Evolutionary conservation across 2,329 filamentous ascomycete genomes (phyloP).

Genomic region (Claviceps arundinis): DNA sequence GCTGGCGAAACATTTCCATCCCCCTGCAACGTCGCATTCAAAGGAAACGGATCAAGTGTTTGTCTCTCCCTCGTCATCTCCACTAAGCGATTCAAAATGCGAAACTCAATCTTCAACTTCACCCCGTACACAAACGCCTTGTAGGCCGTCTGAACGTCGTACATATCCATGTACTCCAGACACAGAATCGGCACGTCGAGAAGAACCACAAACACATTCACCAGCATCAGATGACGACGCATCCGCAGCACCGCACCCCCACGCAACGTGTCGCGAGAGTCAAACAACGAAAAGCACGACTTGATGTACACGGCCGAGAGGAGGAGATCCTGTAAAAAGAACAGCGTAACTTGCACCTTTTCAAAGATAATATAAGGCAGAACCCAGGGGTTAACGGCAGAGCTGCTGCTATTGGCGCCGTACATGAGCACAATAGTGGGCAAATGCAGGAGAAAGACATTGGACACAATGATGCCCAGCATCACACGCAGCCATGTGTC

Average conservation of each 20-base stretch:
- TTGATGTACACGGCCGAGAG: slow-evolving; percentile 38
- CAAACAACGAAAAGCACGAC: slow-evolving; percentile 33
- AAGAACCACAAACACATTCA: slow-evolving; percentile 27
- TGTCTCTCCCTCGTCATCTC: slow-evolving; percentile 10
- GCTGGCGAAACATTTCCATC: not conserved
- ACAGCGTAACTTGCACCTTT: slow-evolving; percentile 38
- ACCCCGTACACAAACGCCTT: slow-evolving; percentile 19
- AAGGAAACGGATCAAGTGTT: not conserved
- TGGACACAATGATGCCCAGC: slow-evolving; percentile 42
- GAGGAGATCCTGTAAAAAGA: slow-evolving; percentile 40
- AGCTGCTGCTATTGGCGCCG: slow-evolving; percentile 26
- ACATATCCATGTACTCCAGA: slow-evolving; percentile 16
- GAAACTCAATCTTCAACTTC: slow-evolving; percentile 21
- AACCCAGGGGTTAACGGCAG: slow-evolving; percentile 4
- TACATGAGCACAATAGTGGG: slow-evolving; percentile 43
- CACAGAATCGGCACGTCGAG: slow-evolving; percentile 24
- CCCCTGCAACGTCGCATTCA: not conserved
- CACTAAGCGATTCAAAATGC: slow-evolving; percentile 19
- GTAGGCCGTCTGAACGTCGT: slow-evolving; percentile 18
- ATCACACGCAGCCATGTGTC: slow-evolving; percentile 31
- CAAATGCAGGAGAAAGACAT: slow-evolving; percentile 38
- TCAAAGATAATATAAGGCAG: slow-evolving; percentile 30
- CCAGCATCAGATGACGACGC: slow-evolving; percentile 23
- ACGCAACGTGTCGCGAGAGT: slow-evolving; percentile 17
- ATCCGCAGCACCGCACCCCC: slow-evolving; percentile 13